Conservation (phyloP, 805 yeast genomes). For the Cyberlindnera xylosilytica region DNA sequence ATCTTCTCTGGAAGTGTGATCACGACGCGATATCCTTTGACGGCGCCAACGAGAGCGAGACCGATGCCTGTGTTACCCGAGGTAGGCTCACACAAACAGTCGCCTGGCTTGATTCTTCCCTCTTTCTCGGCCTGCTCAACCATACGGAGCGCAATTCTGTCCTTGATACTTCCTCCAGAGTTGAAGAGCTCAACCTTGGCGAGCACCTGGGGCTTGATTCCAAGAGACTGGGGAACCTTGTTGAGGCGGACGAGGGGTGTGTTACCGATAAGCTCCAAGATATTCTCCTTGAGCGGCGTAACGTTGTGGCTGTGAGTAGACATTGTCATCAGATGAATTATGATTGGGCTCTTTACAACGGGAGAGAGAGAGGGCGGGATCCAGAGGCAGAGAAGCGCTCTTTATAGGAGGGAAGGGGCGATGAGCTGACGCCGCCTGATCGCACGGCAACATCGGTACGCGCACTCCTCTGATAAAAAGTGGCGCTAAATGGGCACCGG, state of each 20-base stretch:
- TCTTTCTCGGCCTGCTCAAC: slow-evolving; percentile 77
- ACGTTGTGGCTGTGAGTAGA: slow-evolving; percentile 1
- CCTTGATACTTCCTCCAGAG: slow-evolving; percentile 89
- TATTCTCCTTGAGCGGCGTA: slow-evolving; percentile 24
- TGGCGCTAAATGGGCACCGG: too few species aligned
- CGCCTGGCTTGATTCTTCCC: slow-evolving; percentile 83
- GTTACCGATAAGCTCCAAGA: slow-evolving; percentile 78
- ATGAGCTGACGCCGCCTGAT: slow-evolving; percentile 6
- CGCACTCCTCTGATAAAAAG: too few species aligned
- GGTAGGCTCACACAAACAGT: slow-evolving; percentile 86
- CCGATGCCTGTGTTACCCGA: slow-evolving; percentile 94
- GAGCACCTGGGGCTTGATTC: slow-evolving; percentile 66
- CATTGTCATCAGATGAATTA: too few species aligned
- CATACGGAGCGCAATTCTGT: slow-evolving; percentile 85
- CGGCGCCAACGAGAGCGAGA: slow-evolving; percentile 82
- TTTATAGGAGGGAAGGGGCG: too few species aligned
- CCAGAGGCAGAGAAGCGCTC: too few species aligned
- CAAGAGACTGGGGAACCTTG: slow-evolving; percentile 71
- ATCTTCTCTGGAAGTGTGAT: slow-evolving; percentile 88
- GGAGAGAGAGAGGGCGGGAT: too few species aligned
- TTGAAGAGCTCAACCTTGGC: slow-evolving; percentile 83
- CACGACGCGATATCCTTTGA: slow-evolving; percentile 81
- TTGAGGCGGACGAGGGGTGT: slow-evolving; percentile 77
- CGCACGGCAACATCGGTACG: slow-evolving; percentile 15
- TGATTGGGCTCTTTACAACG: too few species aligned